Conservation (phyloP, 352 stramenopile genomes). For the Peronospora farinosa region DNA sequence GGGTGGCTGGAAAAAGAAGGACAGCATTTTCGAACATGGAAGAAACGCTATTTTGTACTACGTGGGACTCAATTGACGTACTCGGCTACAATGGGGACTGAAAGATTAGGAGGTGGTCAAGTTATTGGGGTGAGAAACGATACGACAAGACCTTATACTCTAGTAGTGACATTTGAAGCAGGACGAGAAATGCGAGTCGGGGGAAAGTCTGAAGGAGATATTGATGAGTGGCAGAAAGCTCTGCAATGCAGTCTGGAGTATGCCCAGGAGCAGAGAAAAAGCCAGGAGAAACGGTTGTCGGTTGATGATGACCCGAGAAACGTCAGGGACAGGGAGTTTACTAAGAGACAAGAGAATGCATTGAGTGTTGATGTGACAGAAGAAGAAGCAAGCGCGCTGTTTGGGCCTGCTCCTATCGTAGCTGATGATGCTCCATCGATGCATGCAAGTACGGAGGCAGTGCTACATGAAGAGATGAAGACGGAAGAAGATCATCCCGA, state of each 20-base stretch:
- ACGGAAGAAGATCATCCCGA: conserved; percentile 12
- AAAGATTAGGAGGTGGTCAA: conserved; percentile 41
- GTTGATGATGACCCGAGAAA: conserved; percentile 27
- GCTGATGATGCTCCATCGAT: conserved; percentile 14
- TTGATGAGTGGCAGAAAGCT: conserved; percentile 67
- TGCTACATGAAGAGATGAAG: conserved; percentile 15
- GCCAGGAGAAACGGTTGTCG: conserved; percentile 13
- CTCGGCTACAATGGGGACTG: conserved; percentile 41
- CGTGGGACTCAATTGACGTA: conserved; percentile 60
- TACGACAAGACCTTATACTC: conserved; percentile 48
- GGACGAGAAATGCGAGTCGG: conserved; percentile 61
- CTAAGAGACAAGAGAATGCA: conserved; percentile 24
- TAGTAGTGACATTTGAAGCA: conserved; percentile 57
- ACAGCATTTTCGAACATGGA: conserved; percentile 61
- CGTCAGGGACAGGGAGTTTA: conserved; percentile 24
- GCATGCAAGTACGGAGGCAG: conserved; percentile 15
- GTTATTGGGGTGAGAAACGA: conserved; percentile 56
- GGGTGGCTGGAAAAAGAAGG: conserved; percentile 74
- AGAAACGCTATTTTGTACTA: conserved; percentile 69
- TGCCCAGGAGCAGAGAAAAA: conserved; percentile 28
- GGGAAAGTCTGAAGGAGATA: conserved; percentile 54
- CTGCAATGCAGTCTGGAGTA: conserved; percentile 41
- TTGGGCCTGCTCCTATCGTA: conserved; percentile 14
- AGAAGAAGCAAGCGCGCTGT: conserved; percentile 28
- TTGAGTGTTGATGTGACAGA: conserved; percentile 18